phyloP scores from a whole-genome alignment of 352 stramenopile genomes.

The Thraustochytrium striatum region DNA sequence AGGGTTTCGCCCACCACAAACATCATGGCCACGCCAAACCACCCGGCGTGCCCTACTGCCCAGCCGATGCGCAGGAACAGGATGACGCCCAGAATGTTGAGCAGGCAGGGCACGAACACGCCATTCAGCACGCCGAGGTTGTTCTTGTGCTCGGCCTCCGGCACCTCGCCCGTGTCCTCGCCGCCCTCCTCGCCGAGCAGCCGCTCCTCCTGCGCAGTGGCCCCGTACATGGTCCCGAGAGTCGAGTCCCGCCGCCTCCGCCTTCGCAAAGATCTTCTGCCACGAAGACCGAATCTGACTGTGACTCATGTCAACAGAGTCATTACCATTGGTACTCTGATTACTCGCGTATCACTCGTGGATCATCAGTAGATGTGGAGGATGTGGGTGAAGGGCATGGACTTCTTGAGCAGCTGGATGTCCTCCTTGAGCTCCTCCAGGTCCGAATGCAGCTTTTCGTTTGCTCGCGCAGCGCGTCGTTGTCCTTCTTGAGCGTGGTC shows the following conservation, averaged over 20 bases:
- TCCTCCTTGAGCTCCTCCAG: conserved; percentile 40
- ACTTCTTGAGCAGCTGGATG: conserved; percentile 1
- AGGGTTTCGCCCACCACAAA: conserved; percentile 59
- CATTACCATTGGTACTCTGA: background rate
- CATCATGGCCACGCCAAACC: conserved; percentile 64
- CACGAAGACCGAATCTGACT: background rate
- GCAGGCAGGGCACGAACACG: conserved; percentile 72
- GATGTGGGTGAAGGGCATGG: conserved; percentile 29
- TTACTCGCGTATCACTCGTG: background rate
- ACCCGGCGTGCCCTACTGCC: conserved; percentile 68
- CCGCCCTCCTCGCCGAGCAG: background rate
- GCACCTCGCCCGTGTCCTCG: background rate
- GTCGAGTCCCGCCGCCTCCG: background rate
- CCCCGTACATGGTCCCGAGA: background rate
- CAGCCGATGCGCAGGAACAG: conserved; percentile 71
- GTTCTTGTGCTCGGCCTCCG: conserved; percentile 45
- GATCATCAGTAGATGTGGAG: conserved; percentile 24
- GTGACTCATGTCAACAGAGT: background rate
- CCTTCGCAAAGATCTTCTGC: background rate
- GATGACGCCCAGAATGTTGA: conserved; percentile 77
- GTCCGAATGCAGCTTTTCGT: conserved; percentile 25
- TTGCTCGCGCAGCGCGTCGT: conserved; percentile 8
- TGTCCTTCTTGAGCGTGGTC: conserved; percentile 23
- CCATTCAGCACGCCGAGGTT: conserved; percentile 58
- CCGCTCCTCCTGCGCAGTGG: background rate